phyloP scores from a whole-genome alignment of 1,284 basidiomycete genomes.

The Xerocomus minutiporus region DNA sequence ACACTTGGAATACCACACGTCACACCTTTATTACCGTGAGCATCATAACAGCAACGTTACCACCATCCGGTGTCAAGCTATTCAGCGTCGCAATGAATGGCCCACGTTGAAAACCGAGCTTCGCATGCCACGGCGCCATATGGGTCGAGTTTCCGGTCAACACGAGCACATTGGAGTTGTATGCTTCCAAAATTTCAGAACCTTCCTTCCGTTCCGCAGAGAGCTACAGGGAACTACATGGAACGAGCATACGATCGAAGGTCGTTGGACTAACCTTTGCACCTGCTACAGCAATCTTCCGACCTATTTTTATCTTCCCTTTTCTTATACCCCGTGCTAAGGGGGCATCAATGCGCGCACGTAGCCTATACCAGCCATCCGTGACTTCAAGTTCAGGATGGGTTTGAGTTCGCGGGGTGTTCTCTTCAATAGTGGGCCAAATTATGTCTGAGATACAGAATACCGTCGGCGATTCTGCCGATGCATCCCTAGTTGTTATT shows the following conservation, averaged over 20 bases:
- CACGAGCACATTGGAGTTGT: slow-evolving; percentile 60
- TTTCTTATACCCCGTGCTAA: slow-evolving; percentile 66
- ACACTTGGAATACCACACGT: slow-evolving; percentile 10
- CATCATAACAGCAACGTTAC: slow-evolving; percentile 72
- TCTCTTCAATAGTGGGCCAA: slow-evolving; percentile 44
- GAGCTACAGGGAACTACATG: slow-evolving; percentile 45
- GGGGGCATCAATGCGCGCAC: slow-evolving; percentile 70
- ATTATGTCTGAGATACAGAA: slow-evolving; percentile 77
- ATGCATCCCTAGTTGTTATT: slow-evolving; percentile 73
- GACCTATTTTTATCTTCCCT: slow-evolving; percentile 68
- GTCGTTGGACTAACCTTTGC: slow-evolving; percentile 58
- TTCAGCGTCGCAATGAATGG: slow-evolving; percentile 73
- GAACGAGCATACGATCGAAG: not conserved
- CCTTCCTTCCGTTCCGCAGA: slow-evolving; percentile 70
- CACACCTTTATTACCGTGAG: slow-evolving; percentile 65
- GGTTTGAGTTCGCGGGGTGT: slow-evolving; percentile 37
- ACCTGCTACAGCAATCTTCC: slow-evolving; percentile 79
- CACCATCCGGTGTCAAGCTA: slow-evolving; percentile 81
- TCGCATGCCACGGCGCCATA: slow-evolving; percentile 83
- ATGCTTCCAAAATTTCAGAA: slow-evolving; percentile 79
- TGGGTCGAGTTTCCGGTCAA: slow-evolving; percentile 84
- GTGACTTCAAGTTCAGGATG: slow-evolving; percentile 76
- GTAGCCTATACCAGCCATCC: slow-evolving; percentile 93
- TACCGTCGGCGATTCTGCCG: slow-evolving; percentile 72
- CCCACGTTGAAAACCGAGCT: slow-evolving; percentile 68